These are phyloP conservation scores for Reutealis trisperma DNA, from an alignment of 345 rosid species.

Conservation along the genomic window DNA sequence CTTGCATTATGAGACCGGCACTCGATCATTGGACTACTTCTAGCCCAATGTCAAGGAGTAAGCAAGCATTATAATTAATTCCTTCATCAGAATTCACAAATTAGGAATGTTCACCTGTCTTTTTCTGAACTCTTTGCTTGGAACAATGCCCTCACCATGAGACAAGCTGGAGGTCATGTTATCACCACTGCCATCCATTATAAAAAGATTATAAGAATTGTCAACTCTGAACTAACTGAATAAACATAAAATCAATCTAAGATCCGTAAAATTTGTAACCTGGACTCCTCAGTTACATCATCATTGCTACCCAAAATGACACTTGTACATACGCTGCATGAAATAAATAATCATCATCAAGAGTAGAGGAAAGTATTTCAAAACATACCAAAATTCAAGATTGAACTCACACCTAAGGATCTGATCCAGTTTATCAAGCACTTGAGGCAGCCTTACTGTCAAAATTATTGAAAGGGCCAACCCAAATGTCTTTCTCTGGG, in stretches of 20 bases:
- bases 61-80: not conserved
- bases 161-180: constrained; percentile 60
- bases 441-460: constrained; percentile 90
- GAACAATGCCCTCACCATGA: constrained; percentile 59
- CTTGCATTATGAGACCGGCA: no score
- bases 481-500: constrained; percentile 76
- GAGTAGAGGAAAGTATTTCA: not conserved
- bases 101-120: constrained; percentile 61
- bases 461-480: constrained; percentile 86
- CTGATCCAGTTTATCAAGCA: constrained; percentile 86
- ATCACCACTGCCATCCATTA: constrained; percentile 55
- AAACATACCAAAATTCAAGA: constrained; percentile 1
- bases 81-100: not conserved
- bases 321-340: constrained; percentile 75
- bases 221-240: not conserved
- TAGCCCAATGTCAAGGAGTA: no score
- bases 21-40: no score
- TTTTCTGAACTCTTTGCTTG: constrained; percentile 75
- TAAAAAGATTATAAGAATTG: not conserved
- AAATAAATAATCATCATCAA: not conserved
- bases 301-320: constrained; percentile 78
- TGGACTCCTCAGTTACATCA: constrained; percentile 69
- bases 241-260: not conserved
- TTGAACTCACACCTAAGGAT: constrained; percentile 64
- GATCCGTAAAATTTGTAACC: constrained; percentile 42